Conservation (phyloP, 768 basidiomycete genomes). For the Russula abietina region DNA sequence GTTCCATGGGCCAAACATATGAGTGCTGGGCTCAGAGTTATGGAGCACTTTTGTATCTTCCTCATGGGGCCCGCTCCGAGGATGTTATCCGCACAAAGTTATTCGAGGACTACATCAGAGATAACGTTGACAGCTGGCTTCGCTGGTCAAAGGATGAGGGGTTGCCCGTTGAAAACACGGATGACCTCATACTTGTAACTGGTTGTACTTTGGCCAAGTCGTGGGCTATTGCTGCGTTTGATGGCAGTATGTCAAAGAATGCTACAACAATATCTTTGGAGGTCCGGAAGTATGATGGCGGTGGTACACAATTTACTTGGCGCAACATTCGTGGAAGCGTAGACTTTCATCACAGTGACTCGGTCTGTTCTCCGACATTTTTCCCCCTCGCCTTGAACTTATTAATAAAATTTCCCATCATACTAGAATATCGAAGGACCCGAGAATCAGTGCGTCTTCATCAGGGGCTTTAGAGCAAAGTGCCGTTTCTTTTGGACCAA, state of each 20-base stretch:
- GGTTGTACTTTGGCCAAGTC: not conserved
- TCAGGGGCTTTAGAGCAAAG: constrained; percentile 13
- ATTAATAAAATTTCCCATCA: not conserved
- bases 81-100: not conserved
- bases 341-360: not conserved
- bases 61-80: not conserved
- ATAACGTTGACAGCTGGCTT: not conserved
- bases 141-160: not conserved
- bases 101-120: constrained; percentile 4
- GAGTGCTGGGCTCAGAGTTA: not conserved
- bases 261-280: not conserved
- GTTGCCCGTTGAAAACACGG: not conserved
- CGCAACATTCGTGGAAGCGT: not conserved
- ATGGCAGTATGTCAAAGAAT: not conserved
- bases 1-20: not conserved
- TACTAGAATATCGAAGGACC: not conserved
- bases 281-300: too few relatives aligned
- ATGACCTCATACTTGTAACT: not conserved
- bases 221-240: not conserved
- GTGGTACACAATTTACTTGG: not conserved
- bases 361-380: not conserved
- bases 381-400: not conserved
- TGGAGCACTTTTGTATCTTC: not conserved
- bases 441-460: constrained; percentile 10
- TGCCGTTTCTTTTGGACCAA: not conserved